Conservation (phyloP, 129 eudicot genomes). For the Centaurea solstitialis region DNA sequence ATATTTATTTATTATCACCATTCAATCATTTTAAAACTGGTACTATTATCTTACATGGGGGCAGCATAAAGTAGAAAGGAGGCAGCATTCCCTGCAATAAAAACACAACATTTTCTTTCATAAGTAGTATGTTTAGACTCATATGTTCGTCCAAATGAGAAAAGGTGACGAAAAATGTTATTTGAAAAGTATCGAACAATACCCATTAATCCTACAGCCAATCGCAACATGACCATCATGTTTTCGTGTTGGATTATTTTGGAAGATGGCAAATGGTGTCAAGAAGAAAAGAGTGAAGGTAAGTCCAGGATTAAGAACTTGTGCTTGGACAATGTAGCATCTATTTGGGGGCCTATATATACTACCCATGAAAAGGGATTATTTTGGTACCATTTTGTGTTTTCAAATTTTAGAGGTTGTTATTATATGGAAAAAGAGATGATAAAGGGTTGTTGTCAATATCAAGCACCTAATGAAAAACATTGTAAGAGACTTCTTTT, state of each 20-base stretch:
- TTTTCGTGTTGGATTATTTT: constrained; percentile 7
- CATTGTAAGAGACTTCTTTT: not conserved
- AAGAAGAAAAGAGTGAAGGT: constrained; percentile 20
- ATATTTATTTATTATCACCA: not conserved
- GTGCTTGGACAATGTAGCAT: constrained; percentile 31
- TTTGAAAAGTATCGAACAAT: constrained; percentile 1
- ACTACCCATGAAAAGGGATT: constrained; percentile 29
- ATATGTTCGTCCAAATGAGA: constrained; percentile 1
- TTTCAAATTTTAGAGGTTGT: constrained; percentile 24
- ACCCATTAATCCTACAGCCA: constrained; percentile 84
- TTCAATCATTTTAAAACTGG: not conserved
- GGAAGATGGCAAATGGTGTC: constrained; percentile 1
- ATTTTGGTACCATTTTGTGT: constrained; percentile 33
- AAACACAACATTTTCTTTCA: not conserved
- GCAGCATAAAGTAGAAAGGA: constrained; percentile 77
- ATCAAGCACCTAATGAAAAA: constrained; percentile 27
- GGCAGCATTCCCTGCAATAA: constrained; percentile 80
- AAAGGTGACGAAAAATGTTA: not conserved
- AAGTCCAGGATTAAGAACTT: constrained; percentile 14
- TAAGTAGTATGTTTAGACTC: constrained; percentile 1
- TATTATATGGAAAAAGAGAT: constrained; percentile 15
- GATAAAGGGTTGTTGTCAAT: constrained; percentile 25
- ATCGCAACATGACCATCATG: constrained; percentile 58
- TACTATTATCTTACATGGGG: constrained; percentile 58
- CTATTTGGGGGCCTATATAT: constrained; percentile 48